Evolutionary conservation across 164 flowering plant genomes (phyloP), one percentile per base, ranked within the genome.

Genomic region (Vitis rupestris): DNA sequence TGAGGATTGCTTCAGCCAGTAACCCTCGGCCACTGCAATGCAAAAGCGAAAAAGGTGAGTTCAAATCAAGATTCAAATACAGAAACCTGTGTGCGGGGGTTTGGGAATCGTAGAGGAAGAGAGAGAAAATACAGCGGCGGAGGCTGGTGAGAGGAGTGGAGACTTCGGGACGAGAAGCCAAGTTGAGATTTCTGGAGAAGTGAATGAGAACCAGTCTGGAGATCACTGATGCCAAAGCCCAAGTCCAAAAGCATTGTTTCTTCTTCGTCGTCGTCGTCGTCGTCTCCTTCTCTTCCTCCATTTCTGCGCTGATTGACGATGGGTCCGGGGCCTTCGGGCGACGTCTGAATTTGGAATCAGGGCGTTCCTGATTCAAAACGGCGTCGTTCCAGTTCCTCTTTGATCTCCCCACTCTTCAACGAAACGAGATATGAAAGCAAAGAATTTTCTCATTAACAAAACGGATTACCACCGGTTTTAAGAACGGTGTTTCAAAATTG

Each of bases 121-220:
- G 69, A 70, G 64, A 50, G 66, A 70, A 54, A 16, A 58, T 90
- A 95, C 99, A 69, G 82, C 99, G 99, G 54, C 98, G 97, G 69
- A 96, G 81, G 80, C 97, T 91, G 72, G 98, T 96, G 80, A 93
- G 79, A 61, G 99, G 98, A 16, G 99, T 93, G 74, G 99, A 86
- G 69, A 96, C 83, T 78, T 96, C 99, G 6, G 98, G 97, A 29
- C 98, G 97, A 68, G 93, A 84, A 51, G 87, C 72, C 57, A 90
- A 68, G 69, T 83, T 82, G 74, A 92, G 87, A 66, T 82, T 82
- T 67, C 70, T 69, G 29, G 93, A 83, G 74, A 82, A 84, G 59
- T 79, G 82, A 23, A 88, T 81, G 13, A 92, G 79, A 37, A 85
- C 37, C 1, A 92, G 75, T 63, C 98, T 79, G 69, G 83, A 78